Base-by-base conservation (phyloP, 2,329 filamentous ascomycete species). In the Pyrenochaeta sp. region DNA sequence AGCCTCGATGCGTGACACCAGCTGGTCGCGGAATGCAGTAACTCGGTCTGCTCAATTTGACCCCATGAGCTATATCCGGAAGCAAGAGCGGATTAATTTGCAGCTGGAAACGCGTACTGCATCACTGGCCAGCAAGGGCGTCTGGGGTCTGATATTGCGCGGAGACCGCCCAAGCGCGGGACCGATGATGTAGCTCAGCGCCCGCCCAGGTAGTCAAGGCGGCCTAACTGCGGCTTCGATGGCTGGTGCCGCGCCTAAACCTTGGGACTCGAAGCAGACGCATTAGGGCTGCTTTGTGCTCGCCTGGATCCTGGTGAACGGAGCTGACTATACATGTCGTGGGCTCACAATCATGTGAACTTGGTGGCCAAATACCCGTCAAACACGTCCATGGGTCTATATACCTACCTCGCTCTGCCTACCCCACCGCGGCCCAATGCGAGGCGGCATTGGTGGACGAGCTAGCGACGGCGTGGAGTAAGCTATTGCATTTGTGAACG, bases 361-460 rank as follows among this genome's bases (percentile, higher is more conserved):
- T 4, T 6, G 12, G 12, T 15, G 12, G 32, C 3, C 32, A 15
- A 4, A 36, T 36, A 10, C 5, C 32, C 12, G 32, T 5, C 12
- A 36, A 13, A 36, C 9, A 9, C 9, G 28, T 30, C 9, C 28
- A 30, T 9, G 28, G 28, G 28, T 5, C 28, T 30, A 30, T 30
- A 5, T 9, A 30, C 12, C 36, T 7, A 5, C 13, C 36, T 42
- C 27, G 50, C 40, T 39, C 36, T 39, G 5, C 34, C 39, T 57
- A 58, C 61, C 58, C 58, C 53, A 56, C 57, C 37, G 58, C 60
- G 54, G 60, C 50, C 57, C 54, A 56, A 58, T 55, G 58, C 56
- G 54, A 55, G 46, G 30, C 52, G 40, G 61, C 56, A 48, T 51
- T 42, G 32, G 45, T 56, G 56, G 47, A 47, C 34, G 50, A 43